Evolutionary conservation across 164 flowering plant genomes (phyloP), one percentile per base, ranked within the genome.

Genomic region (Dillenia turbinata): DNA sequence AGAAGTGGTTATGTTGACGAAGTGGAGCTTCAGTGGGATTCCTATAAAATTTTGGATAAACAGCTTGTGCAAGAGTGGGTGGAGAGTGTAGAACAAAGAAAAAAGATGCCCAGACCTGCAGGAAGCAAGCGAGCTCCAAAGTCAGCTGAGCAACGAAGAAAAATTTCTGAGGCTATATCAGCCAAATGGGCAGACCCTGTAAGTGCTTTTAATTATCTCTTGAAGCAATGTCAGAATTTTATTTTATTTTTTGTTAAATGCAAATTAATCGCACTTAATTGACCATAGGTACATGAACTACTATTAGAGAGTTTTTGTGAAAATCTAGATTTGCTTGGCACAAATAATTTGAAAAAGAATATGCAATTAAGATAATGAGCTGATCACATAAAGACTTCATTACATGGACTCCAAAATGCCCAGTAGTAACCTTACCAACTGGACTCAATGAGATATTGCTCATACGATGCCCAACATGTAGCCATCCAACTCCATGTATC

Each of bases 101-200:
- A 80, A 69, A 59, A 45, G 2, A 68, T 48, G 63, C 80, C 72
- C 5, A 83, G 79, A 69, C 72, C 74, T 22, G 76, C 75, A 70
- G 85, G 84, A 63, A 74, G 79, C 81, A 87, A 71, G 71, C 80
- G 92, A 72, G 97, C 92, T 49, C 99, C 99, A 44, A 91, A 87
- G 69, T 75, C 95, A 9, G 73, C 68, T 22, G 99, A 89, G 68
- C 99, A 94, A 61, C 79, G 87, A 66, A 84, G 77, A 73, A 94
- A 85, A 73, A 94, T 94, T 47, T 77, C 99, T 12, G 85, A 73
- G 71, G 89, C 99, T 64, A 89, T 94, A 64, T 79, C 96, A 62
- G 95, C 95, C 63, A 94, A 94, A 81, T 94, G 96, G 99, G 85
- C 87, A 64, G 97, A 94, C 73, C 92, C 92, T 63, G 99, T 91